Evolutionary conservation across 441 rosid genomes (phyloP), one percentile per base, ranked within the genome.

Genomic region (Populus tomentosa): DNA sequence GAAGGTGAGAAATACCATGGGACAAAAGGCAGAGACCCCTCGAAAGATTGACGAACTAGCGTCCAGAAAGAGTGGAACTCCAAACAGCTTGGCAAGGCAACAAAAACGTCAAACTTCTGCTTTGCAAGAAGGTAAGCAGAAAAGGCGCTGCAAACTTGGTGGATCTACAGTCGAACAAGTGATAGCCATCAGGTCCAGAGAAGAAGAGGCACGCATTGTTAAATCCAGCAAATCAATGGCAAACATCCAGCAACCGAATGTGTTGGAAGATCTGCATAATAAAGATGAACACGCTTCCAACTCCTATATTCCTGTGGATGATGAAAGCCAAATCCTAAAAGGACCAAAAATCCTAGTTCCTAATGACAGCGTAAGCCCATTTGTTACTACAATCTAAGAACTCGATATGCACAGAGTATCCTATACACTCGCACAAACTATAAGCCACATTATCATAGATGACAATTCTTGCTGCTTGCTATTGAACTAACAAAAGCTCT

Each of bases 281-380:
- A 82, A 53, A 85, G 71, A 78, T 62, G 78, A 75, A 26, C 26
- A 80, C 38, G 76, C 67, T 73, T 71, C 87, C 62, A 53, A 23
- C 67, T 70, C 75, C 9, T 56, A 36, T 72, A n/a, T 30, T 83
- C 74, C 72, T 30, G 40, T 13, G 0, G 77, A 77, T 46, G 79
- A 74, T 32, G 78, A 83, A 74, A 56, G 76, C 80, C 79, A 36
- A 77, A 69, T 75, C 66, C 66, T 73, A 1, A 61, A 85, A 59
- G 85, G 85, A 78, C 63, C 79, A 67, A 80, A 73, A 80, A 84
- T 70, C 32, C 79, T 74, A 79, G 80, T 74, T 78, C 77, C 84
- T 65, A 71, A 69, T 53, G 86, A 79, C 73, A 79, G 76, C 36
- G 98, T 94, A 88, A 90, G 92, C 72, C 62, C 78, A 77, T 32